Base-by-base conservation (phyloP, 805 yeast species). In the Brettanomyces sp. region DNA sequence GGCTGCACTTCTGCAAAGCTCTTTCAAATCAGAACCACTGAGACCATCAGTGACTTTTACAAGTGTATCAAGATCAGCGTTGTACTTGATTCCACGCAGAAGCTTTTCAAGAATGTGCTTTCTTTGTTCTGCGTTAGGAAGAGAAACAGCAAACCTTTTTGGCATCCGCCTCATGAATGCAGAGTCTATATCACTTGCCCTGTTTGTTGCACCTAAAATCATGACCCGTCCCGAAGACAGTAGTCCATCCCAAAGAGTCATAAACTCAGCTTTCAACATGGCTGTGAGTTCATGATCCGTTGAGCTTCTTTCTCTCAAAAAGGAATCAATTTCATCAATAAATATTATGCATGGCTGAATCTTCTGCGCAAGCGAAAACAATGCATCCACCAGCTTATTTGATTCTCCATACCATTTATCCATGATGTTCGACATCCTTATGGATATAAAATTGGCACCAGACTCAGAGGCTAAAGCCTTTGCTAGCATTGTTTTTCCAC, bases 321-420 rank as follows among this genome's bases (percentile, higher is more conserved):
- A 89, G 5, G 97, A 87, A 67, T 91, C 99, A 49, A 91, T 93
- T 64, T 91, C 99, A 66, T 91, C 99, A 49, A 91, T 87, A 64
- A 91, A 91, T 42, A 91, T 81, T 51, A 91, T 93, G 63, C 97
- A 89, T 2, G 99, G 99, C 63, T 88, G 88, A 38, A 91, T 73
- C 59, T 93, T 91, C 49, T 77, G 72, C 4, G 97, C 98, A 46
- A 91, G 72, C 6, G 96, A 82, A 61, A 91, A 91, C 34, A 91
- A 78, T 1, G 96, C 98, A 53, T 90, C 95, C 1, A 88, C 93
- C 42, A 90, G 80, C 67, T 93, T 93, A 64, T 93, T 91, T 28
- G 91, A 80, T 65, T 91, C 98, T 13, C 99, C 99, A 60, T 87
- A 91, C 95, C 96, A 91, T 65, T 91, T 91, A 66, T 93, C 96